phyloP scores from a whole-genome alignment of 78 protist genomes.

The Pirum gemmata region DNA sequence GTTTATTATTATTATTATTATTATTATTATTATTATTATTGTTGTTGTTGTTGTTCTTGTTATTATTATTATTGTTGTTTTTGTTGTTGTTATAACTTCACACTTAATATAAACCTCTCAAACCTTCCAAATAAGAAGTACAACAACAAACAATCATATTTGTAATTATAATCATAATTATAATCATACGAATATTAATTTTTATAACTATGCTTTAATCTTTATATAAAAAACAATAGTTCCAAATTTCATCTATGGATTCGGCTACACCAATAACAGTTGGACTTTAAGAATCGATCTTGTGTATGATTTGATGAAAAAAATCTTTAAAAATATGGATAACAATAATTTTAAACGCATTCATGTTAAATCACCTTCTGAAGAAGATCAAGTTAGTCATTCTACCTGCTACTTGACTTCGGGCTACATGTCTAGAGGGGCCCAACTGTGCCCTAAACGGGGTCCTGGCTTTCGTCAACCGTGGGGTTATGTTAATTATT shows the following conservation, averaged over 20 bases:
- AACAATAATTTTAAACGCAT: not conserved
- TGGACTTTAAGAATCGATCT: slow-evolving; percentile 19
- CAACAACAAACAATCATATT: no score
- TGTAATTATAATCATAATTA: no score
- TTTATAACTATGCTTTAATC: no score
- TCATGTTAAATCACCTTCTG: not conserved
- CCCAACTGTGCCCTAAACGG: not conserved
- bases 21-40: no score
- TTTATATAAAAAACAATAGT: no score
- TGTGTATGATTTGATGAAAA: not conserved
- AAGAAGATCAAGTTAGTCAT: not conserved
- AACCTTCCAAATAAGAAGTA: no score
- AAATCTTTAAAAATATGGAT: slow-evolving; percentile 5
- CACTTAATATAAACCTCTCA: no score
- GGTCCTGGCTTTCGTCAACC: not conserved
- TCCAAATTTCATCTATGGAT: slow-evolving; percentile 1
- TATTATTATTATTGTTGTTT: no score
- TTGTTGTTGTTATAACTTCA: no score
- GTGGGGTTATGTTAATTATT: not conserved
- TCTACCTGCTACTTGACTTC: not conserved
- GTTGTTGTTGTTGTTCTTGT: no score
- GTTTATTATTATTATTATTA: no score
- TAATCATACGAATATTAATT: no score
- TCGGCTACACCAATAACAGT: not conserved
- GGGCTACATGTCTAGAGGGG: slow-evolving; percentile 2